Evolutionary conservation across 495 filamentous ascomycete genomes (phyloP).

Genomic region (Tirmania nivea): DNA sequence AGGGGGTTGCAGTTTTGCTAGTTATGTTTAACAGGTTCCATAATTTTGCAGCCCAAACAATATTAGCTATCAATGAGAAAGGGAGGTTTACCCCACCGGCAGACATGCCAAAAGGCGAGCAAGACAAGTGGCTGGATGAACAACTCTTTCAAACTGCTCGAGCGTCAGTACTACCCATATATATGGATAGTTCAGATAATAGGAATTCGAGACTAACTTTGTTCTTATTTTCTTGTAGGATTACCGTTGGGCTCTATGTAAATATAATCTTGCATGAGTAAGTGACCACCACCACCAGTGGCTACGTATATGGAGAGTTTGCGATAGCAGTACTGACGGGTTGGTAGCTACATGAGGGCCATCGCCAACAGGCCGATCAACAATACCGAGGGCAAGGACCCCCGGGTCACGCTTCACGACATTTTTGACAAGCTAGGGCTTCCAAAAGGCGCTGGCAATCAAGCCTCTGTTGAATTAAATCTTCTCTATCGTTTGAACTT

Average conservation of each 20-base stretch:
- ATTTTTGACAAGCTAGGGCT: conserved; percentile 7
- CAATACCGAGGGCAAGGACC: conserved; percentile 17
- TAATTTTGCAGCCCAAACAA: conserved; percentile 22
- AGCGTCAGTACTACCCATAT: conserved; percentile 10
- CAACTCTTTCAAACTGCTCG: conserved; percentile 25
- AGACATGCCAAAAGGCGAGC: background rate
- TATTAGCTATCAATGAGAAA: conserved; percentile 24
- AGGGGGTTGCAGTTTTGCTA: conserved; percentile 26
- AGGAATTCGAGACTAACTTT: background rate
- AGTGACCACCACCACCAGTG: conserved; percentile 10
- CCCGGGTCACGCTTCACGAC: conserved; percentile 13
- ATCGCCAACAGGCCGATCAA: conserved; percentile 12
- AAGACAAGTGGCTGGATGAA: conserved; percentile 17
- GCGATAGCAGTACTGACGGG: background rate
- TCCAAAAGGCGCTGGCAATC: conserved; percentile 34
- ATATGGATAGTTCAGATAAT: background rate
- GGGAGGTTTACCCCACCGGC: conserved; percentile 18
- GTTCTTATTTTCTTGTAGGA: conserved; percentile 2
- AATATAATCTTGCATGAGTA: conserved; percentile 21
- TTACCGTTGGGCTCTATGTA: conserved; percentile 22
- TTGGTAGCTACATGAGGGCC: conserved; percentile 11
- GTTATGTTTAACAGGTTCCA: conserved; percentile 26
- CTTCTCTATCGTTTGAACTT: conserved; percentile 55
- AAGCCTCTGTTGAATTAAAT: conserved; percentile 52
- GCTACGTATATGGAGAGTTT: background rate